Evolutionary conservation across 2,329 filamentous ascomycete genomes (phyloP).

Genomic region (Orbilia brochopaga): DNA sequence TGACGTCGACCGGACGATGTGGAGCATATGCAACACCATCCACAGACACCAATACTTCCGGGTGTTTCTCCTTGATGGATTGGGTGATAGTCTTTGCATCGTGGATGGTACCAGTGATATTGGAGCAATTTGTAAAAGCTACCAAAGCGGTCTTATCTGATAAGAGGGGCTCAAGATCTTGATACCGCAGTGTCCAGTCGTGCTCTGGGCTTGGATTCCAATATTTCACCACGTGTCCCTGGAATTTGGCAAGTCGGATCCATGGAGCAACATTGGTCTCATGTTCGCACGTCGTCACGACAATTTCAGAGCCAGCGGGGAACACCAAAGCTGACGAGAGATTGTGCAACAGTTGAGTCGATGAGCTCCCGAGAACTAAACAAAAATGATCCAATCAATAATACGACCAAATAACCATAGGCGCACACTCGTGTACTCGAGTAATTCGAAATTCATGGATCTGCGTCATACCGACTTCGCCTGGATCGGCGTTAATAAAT

Average conservation of each 20-base stretch:
- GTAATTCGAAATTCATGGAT: slow-evolving; percentile 38
- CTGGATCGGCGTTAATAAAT: slow-evolving; percentile 71
- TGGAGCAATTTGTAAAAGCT: slow-evolving; percentile 74
- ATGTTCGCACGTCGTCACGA: slow-evolving; percentile 75
- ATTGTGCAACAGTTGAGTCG: slow-evolving; percentile 78
- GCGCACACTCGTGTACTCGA: background rate
- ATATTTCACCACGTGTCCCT: slow-evolving; percentile 71
- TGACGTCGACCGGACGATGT: slow-evolving; percentile 73
- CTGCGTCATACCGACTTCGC: slow-evolving; percentile 67
- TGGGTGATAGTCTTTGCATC: slow-evolving; percentile 66
- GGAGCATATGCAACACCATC: slow-evolving; percentile 80
- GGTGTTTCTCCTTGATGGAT: slow-evolving; percentile 62
- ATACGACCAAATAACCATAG: background rate
- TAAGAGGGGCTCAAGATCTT: slow-evolving; percentile 65
- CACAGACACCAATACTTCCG: slow-evolving; percentile 70
- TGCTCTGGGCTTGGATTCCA: slow-evolving; percentile 65
- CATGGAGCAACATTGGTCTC: slow-evolving; percentile 79
- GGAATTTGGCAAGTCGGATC: slow-evolving; percentile 70
- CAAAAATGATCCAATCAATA: background rate
- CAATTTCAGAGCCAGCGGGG: slow-evolving; percentile 63
- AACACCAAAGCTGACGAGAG: slow-evolving; percentile 66
- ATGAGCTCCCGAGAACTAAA: slow-evolving; percentile 72
- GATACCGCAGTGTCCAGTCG: slow-evolving; percentile 52
- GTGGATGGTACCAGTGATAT: slow-evolving; percentile 75
- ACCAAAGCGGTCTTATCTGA: slow-evolving; percentile 71